Base-by-base conservation (phyloP, 345 rosid genomes). In the Euclidium syriacum region DNA sequence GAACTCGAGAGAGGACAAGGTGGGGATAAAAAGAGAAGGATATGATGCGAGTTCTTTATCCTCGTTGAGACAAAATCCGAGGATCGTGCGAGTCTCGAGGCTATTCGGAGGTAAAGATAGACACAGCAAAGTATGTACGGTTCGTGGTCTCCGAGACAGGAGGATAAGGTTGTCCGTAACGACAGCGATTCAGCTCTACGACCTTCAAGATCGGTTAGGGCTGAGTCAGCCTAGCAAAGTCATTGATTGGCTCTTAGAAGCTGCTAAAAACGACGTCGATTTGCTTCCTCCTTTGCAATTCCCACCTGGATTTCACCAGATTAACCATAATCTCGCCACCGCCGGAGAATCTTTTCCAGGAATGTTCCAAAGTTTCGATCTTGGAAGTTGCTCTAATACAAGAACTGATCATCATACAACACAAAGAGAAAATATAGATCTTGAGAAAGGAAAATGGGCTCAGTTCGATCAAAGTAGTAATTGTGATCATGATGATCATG, bases 101-200 rank as follows among this genome's bases (percentile, higher is more conserved):
- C 26, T 82, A n/a, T 85, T 85, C 5, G 96, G 96, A 50, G 90
- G 98, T n/a, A 91, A 91, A 79, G 96, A 91, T 50, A 79, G 96
- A 82, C 98, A 88, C 53, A 86, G 96, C 75, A 91, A 91, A 70
- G 98, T 91, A 8, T 86, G 81, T 81, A 88, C 98, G 2, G 58
- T 88, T 25, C 85, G 95, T 67, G 98, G 98, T 29, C 68, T 91
- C 38, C 82, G 89, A 56, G 98, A 91, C 73, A 49, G 98, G 34
- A 66, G 98, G 73, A 91, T 91, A 52, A 74, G 98, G 62, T 85
- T 91, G 36, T 91, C 98, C 0, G 98, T 81, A 0, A 82, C 84
- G 0, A 88, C 98, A 11, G 98, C 98, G 1, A 73, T 88, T 67
- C 96, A 91, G 30, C 25, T 91, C 1, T 91, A 88, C 39, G 96